A percentile compares a stretch with the other conserved stretches of the same genome.
Conservation (phyloP, 208 protist genomes). For the Strigomonas culicis region DNA sequence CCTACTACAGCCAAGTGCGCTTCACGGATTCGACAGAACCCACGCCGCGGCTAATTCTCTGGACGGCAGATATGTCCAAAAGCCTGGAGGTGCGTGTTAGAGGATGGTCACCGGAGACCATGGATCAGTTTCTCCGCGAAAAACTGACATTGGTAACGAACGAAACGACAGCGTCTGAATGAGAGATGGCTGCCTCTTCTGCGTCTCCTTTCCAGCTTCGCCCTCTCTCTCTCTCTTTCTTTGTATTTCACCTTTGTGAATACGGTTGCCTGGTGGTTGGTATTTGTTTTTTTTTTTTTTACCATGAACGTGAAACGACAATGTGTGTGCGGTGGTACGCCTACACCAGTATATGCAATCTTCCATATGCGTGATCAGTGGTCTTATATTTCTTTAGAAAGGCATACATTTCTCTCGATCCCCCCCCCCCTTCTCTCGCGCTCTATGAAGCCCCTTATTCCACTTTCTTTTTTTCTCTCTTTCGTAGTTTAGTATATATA, state of each 20-base stretch:
- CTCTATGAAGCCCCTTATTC: no score
- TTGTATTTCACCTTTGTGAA: not conserved
- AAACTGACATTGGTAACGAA: constrained; percentile 11
- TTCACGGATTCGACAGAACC: not conserved
- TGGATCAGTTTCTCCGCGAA: constrained; percentile 31
- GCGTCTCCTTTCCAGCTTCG: constrained; percentile 7
- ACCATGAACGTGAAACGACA: no score
- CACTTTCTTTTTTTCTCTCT: constrained; percentile 12
- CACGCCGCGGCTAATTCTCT: constrained; percentile 23
- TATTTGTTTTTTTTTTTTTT: not conserved
- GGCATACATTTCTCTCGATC: not conserved
- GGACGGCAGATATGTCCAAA: constrained; percentile 10
- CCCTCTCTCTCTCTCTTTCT: constrained; percentile 15
- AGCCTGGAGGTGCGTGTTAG: constrained; percentile 19
- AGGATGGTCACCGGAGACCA: constrained; percentile 26
- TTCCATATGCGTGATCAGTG: not conserved
- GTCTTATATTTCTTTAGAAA: constrained; percentile 4
- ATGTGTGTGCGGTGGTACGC: no score
- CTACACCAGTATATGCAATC: not conserved
- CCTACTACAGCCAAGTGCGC: not conserved
- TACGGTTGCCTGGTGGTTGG: not conserved
- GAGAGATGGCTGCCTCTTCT: not conserved
- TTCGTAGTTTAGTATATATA: not conserved
- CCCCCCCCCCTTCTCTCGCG: no score
- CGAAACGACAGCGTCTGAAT: no score